Percentiles rank a stretch among this genome's conserved stretches.
Conservation (phyloP, 352 stramenopile species). For the Phytophthora ramorum region DNA sequence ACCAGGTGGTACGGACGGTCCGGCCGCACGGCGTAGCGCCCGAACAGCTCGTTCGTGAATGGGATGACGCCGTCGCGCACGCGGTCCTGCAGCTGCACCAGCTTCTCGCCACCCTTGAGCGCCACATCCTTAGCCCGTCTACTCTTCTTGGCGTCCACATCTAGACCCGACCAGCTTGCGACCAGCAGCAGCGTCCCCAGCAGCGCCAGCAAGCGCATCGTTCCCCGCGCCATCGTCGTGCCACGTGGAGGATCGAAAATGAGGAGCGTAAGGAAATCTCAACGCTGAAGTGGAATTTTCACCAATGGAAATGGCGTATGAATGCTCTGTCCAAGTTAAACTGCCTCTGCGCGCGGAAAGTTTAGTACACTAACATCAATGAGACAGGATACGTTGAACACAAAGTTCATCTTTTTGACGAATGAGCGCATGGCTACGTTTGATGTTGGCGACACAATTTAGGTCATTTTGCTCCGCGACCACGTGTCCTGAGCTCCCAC, state of each 20-base stretch:
- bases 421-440: background rate
- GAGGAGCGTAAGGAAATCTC: conserved; percentile 9
- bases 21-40: conserved; percentile 59
- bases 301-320: conserved; percentile 12
- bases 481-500: background rate
- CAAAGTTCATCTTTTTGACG: too few relatives aligned
- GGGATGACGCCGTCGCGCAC: conserved; percentile 68
- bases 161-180: conserved; percentile 23
- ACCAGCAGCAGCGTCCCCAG: conserved; percentile 53
- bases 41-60: conserved; percentile 66
- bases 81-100: conserved; percentile 55
- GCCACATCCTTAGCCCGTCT: conserved; percentile 32
- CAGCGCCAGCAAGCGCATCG: conserved; percentile 31
- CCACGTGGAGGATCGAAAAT: conserved; percentile 52
- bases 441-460: background rate
- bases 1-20: conserved; percentile 86
- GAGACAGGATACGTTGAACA: background rate
- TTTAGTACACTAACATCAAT: background rate
- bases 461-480: conserved; percentile 7
- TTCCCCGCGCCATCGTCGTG: conserved; percentile 37
- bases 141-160: conserved; percentile 51
- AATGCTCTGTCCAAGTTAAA: background rate
- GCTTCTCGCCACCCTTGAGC: conserved; percentile 67
- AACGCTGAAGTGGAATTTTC: conserved; percentile 1
- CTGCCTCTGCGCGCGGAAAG: too few relatives aligned